Conservation (phyloP, 768 basidiomycete genomes). For the Russula ochroleuca region DNA sequence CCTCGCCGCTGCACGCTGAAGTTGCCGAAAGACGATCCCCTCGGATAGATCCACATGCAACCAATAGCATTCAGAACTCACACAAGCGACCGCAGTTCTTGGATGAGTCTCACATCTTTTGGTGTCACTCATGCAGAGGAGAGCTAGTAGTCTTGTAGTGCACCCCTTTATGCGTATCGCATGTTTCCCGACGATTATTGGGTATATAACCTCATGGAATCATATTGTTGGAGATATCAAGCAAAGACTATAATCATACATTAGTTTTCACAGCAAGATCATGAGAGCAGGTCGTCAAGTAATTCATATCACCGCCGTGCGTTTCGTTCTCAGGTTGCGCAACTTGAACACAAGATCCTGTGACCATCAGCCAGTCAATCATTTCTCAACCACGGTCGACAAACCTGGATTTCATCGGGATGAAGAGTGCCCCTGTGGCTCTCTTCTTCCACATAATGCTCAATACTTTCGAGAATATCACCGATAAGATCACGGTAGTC, state of each 20-base stretch:
- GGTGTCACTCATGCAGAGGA: constrained; percentile 79
- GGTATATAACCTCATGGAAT: constrained; percentile 14
- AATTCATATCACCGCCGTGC: constrained; percentile 33
- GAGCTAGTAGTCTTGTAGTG: constrained; percentile 73
- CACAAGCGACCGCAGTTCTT: constrained; percentile 63
- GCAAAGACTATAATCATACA: constrained; percentile 20
- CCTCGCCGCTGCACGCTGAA: constrained; percentile 44
- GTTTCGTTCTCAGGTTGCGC: constrained; percentile 52
- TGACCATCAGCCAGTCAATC: constrained; percentile 1
- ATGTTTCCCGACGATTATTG: not conserved
- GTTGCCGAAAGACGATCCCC: constrained; percentile 29
- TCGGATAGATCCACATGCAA: constrained; percentile 11
- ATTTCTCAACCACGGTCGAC: constrained; percentile 29
- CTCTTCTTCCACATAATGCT: constrained; percentile 70
- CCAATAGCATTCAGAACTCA: not conserved
- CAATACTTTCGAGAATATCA: constrained; percentile 78
- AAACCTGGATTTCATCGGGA: constrained; percentile 68
- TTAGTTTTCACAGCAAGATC: constrained; percentile 28
- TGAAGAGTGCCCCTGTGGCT: constrained; percentile 55
- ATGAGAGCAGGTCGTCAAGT: constrained; percentile 22
- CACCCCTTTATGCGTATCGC: constrained; percentile 3
- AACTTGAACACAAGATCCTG: constrained; percentile 46
- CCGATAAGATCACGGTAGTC: constrained; percentile 73
- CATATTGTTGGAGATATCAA: constrained; percentile 11
- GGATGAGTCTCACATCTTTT: constrained; percentile 86